phyloP scores from a whole-genome alignment of 352 stramenopile genomes.

The Phytopythium boreale region DNA sequence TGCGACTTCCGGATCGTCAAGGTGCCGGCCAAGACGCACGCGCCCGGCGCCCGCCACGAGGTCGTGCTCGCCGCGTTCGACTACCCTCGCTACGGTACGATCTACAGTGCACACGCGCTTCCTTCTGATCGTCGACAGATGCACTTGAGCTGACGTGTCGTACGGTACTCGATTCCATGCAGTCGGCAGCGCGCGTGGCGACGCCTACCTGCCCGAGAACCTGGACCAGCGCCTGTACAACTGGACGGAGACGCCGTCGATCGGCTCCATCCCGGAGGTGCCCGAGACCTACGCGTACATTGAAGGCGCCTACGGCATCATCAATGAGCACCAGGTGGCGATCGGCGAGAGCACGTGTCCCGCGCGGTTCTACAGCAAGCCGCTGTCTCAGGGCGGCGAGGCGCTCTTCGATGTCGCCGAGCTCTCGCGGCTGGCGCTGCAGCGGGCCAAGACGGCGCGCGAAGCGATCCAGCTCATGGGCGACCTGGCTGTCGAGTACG shows the following conservation, averaged over 20 bases:
- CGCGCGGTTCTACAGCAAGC: conserved; percentile 59
- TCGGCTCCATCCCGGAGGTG: conserved; percentile 69
- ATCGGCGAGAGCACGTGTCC: conserved; percentile 84
- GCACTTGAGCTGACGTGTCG: background rate
- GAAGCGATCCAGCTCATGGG: conserved; percentile 91
- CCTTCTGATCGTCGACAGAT: too few relatives aligned
- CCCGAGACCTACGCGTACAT: conserved; percentile 74
- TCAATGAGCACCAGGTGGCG: conserved; percentile 80
- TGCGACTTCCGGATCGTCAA: conserved; percentile 85
- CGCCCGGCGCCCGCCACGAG: conserved; percentile 38
- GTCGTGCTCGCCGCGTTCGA: conserved; percentile 53
- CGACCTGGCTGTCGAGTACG: conserved; percentile 88
- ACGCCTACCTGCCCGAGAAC: conserved; percentile 58
- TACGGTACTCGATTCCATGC: background rate
- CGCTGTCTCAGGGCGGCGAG: conserved; percentile 61
- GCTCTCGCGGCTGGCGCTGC: conserved; percentile 88
- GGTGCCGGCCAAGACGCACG: conserved; percentile 55
- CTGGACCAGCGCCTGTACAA: conserved; percentile 70
- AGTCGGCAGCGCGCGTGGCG: conserved; percentile 64
- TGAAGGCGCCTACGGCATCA: conserved; percentile 77
- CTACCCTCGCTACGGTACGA: conserved; percentile 76
- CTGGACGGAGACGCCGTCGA: conserved; percentile 51
- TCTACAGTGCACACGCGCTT: too few relatives aligned
- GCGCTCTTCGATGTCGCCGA: conserved; percentile 88
- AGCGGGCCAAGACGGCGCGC: conserved; percentile 75